These are phyloP conservation scores for Trichoderma gamsii DNA, from an alignment of 495 filamentous ascomycete genomes.

Conservation along the genomic window DNA sequence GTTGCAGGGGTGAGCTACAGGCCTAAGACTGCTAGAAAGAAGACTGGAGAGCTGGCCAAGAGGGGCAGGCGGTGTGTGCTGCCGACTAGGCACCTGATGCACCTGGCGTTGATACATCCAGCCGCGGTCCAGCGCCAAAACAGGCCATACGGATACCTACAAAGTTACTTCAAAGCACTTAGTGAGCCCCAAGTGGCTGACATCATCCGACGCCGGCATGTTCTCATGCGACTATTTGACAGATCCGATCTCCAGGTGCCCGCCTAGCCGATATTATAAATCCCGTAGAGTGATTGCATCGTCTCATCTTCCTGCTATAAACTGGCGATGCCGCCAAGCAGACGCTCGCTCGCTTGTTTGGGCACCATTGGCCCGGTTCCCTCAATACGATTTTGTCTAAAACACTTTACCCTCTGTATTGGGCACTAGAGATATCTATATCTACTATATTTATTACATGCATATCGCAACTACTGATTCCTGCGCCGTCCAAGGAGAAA, in stretches of 20 bases:
- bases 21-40: neutral
- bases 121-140: too few relatives aligned
- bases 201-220: neutral
- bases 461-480: neutral
- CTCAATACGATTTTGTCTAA: too few relatives aligned
- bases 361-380: too few relatives aligned
- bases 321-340: too few relatives aligned
- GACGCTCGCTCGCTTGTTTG: too few relatives aligned
- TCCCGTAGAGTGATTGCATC: too few relatives aligned
- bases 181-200: neutral
- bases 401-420: neutral
- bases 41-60: neutral
- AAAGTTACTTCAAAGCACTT: neutral
- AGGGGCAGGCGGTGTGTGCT: slow-evolving; percentile 25
- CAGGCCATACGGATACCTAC: too few relatives aligned
- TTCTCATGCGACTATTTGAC: too few relatives aligned
- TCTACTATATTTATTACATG: neutral
- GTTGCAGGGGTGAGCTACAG: slow-evolving; percentile 6
- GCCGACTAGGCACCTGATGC: neutral
- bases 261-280: too few relatives aligned
- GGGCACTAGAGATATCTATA: neutral
- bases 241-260: too few relatives aligned
- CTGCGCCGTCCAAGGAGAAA: neutral
- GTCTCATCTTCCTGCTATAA: too few relatives aligned
- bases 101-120: neutral